Evolutionary conservation across 345 rosid species (phyloP).

Genomic region (Laguncularia racemosa): DNA sequence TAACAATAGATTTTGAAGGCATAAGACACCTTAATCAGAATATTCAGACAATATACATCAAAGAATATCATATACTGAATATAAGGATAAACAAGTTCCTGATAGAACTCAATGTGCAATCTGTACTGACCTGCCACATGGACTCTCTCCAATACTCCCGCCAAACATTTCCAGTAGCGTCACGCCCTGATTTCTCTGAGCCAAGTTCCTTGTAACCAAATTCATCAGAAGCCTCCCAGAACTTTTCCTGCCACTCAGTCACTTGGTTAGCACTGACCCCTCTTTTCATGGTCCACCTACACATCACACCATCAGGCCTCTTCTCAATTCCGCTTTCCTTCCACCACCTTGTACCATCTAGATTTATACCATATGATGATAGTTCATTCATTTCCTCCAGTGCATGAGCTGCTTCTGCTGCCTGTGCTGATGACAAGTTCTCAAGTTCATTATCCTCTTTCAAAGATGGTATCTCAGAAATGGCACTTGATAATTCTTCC

Average conservation of each 20-base stretch:
- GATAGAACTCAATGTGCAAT: no score
- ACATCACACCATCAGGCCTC: constrained; percentile 73
- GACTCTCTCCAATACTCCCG: constrained; percentile 88
- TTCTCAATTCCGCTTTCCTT: constrained; percentile 68
- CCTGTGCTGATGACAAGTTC: constrained; percentile 42
- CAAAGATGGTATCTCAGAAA: constrained; percentile 18
- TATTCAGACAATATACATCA: no score
- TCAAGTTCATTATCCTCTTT: constrained; percentile 41
- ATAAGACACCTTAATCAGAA: no score
- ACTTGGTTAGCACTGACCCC: constrained; percentile 73
- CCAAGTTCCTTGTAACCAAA: constrained; percentile 90
- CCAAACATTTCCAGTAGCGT: constrained; percentile 80
- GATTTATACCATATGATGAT: constrained; percentile 36
- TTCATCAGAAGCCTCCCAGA: constrained; percentile 95
- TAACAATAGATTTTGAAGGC: no score
- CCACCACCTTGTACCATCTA: constrained; percentile 84
- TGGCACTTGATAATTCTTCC: constrained; percentile 21
- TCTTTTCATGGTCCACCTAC: constrained; percentile 88
- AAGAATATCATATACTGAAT: no score
- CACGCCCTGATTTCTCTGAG: constrained; percentile 92
- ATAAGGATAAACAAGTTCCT: no score
- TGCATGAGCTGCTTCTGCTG: constrained; percentile 76
- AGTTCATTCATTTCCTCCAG: constrained; percentile 42
- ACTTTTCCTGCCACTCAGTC: constrained; percentile 94
- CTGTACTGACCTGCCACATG: constrained; percentile 62